Evolutionary conservation across 2,329 filamentous ascomycete genomes (phyloP), one percentile per base, ranked within the genome.

Genomic region (Geosmithia morbida): DNA sequence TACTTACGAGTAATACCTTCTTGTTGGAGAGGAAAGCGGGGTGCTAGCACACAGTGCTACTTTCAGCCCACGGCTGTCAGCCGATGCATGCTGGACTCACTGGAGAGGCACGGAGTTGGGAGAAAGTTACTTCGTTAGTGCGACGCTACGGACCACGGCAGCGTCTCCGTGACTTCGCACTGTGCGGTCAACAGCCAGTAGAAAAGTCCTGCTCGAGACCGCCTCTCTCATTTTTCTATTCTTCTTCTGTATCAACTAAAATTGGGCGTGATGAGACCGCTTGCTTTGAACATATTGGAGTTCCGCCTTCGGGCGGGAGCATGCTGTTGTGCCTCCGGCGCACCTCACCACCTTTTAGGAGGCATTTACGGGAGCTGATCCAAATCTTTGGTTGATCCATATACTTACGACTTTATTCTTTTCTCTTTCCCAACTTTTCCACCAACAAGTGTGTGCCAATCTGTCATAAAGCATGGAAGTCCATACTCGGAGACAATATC

Each of bases 231-330:
- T 58, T 56, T 49, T 56, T 69, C 66, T 66, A 62, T 67, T 74
- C 71, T 66, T 66, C 62, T 67, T 74, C 71, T 66, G 62, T 65
- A 77, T 74, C 79, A 86, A 87, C 82, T 87, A 87, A 78, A 59
- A 77, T 76, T 81, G 82, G 80, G 77, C 63, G 72, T 83, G 83
- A 88, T 75, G 83, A 85, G 80, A 70, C 70, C 74, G 77, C 75
- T 74, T 72, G 51, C 67, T 64, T 26, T 61, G 70, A 73, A 67
- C 64, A 67, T 64, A 81, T 74, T 67, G 66, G 64, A 64, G 63
- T 68, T 71, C 69, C 67, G 66, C 68, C 64, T 67, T 56, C 64
- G 59, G 62, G 64, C 67, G 69, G 72, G 69, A 69, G 68, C 67
- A 71, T 81, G 78, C 67, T 76, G 77, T 80, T 51, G 80, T 83